phyloP scores from a whole-genome alignment of 1,284 basidiomycete species.

The Cutaneotrichosporon arboriforme region DNA sequence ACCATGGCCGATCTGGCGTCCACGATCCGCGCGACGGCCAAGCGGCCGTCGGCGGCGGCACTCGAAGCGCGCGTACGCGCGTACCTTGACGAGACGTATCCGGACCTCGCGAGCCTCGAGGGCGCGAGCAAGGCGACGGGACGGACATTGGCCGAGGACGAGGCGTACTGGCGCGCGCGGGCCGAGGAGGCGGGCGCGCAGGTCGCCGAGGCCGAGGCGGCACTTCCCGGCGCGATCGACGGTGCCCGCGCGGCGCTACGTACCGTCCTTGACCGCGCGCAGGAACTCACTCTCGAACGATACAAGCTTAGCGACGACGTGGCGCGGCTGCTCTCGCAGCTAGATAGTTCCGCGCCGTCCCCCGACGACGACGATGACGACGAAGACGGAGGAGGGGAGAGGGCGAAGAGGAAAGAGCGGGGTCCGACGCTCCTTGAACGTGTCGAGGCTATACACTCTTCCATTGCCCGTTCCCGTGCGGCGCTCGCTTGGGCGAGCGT shows the following conservation, averaged over 20 bases:
- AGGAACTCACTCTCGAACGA: constrained; percentile 65
- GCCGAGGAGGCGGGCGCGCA: constrained; percentile 18
- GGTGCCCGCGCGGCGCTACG: constrained; percentile 28
- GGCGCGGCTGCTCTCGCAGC: constrained; percentile 28
- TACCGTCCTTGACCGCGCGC: constrained; percentile 56
- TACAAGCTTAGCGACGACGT: constrained; percentile 53
- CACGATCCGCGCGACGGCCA: constrained; percentile 10
- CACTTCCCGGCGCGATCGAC: constrained; percentile 30
- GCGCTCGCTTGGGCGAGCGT: constrained; percentile 70
- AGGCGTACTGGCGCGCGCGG: constrained; percentile 31
- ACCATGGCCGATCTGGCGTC: constrained; percentile 4
- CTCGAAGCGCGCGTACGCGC: constrained; percentile 19
- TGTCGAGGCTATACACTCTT: constrained; percentile 70
- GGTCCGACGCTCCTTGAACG: constrained; percentile 46
- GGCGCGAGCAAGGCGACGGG: constrained; percentile 3
- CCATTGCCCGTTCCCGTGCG: constrained; percentile 65
- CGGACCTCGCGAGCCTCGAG: constrained; percentile 25
- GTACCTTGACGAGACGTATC: constrained; percentile 33
- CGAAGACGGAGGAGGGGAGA: constrained; percentile 2
- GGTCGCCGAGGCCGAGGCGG: constrained; percentile 26
- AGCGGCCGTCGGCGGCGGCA: constrained; percentile 4
- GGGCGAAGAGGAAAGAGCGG: constrained; percentile 1
- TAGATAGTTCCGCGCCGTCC: constrained; percentile 14
- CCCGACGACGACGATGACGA: constrained; percentile 2
- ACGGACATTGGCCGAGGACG: constrained; percentile 29